phyloP scores from a whole-genome alignment of 352 stramenopile genomes.

The Thalassiosira livingstoniorum region DNA sequence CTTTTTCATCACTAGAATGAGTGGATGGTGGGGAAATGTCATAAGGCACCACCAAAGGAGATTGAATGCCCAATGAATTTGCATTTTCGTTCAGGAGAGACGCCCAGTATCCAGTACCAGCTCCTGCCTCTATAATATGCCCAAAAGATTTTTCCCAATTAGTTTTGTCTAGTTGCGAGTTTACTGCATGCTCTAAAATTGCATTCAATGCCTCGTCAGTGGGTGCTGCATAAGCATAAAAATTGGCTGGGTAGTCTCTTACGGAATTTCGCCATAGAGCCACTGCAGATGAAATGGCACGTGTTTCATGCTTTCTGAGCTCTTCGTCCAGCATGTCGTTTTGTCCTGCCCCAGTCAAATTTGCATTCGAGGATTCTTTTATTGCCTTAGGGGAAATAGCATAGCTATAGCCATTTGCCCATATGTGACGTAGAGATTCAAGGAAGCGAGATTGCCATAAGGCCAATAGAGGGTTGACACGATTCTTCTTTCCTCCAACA shows the following conservation, averaged over 20 bases:
- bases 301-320: constrained; percentile 65
- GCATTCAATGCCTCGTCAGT: constrained; percentile 34
- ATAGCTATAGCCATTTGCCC: constrained; percentile 49
- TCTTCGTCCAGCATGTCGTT: constrained; percentile 23
- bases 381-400: constrained; percentile 22
- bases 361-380: constrained; percentile 21
- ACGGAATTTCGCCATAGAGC: constrained; percentile 77
- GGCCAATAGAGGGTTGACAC: constrained; percentile 12
- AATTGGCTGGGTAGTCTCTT: constrained; percentile 79
- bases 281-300: constrained; percentile 52
- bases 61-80: background rate
- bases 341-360: constrained; percentile 6
- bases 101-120: constrained; percentile 82
- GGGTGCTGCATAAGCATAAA: constrained; percentile 83
- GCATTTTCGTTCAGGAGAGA: constrained; percentile 36
- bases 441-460: constrained; percentile 63
- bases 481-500: background rate
- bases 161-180: background rate
- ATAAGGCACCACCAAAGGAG: constrained; percentile 39
- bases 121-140: constrained; percentile 74
- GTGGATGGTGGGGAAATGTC: constrained; percentile 51
- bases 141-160: constrained; percentile 10
- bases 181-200: constrained; percentile 16
- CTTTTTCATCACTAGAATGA: constrained; percentile 5
- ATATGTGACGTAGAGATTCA: constrained; percentile 69